A percentile compares a stretch with the other conserved stretches of the same genome.
Evolutionary conservation across 768 basidiomycete genomes (phyloP).

Genomic region (Lenzites betulinus): DNA sequence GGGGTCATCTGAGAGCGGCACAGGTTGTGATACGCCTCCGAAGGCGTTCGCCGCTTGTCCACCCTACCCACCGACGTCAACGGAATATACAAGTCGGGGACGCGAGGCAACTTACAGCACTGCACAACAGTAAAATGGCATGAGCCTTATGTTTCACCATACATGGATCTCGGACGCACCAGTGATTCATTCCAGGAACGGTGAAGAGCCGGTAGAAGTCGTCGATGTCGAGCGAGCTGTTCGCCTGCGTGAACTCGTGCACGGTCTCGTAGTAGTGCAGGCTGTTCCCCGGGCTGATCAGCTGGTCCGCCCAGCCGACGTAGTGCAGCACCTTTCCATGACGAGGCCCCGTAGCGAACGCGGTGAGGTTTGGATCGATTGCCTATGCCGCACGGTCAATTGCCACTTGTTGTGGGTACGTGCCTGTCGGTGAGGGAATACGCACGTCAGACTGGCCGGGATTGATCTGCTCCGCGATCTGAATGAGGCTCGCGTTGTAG

Average conservation of each 20-base stretch:
- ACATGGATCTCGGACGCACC: background rate
- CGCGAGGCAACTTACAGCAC: background rate
- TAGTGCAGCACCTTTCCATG: constrained; percentile 30
- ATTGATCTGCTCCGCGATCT: constrained; percentile 21
- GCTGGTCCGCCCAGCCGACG: constrained; percentile 30
- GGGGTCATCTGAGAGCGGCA: constrained; percentile 17
- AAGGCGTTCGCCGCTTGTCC: constrained; percentile 28
- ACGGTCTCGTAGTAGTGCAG: constrained; percentile 29
- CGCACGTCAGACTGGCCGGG: constrained; percentile 24
- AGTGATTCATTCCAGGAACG: constrained; percentile 35
- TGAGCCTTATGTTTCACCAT: background rate
- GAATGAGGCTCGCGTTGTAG: constrained; percentile 19
- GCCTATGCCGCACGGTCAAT: background rate
- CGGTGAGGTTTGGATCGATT: constrained; percentile 20
- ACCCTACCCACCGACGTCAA: constrained; percentile 2
- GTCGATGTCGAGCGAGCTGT: constrained; percentile 27
- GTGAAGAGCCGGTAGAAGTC: constrained; percentile 35
- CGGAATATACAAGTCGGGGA: background rate
- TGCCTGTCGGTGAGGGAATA: no score
- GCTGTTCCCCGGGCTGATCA: constrained; percentile 32
- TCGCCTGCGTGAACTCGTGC: constrained; percentile 23
- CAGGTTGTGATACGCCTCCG: constrained; percentile 15
- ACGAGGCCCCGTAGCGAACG: constrained; percentile 18
- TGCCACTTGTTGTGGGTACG: background rate
- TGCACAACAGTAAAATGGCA: background rate